Evolutionary conservation across 148 eudicot species (phyloP).

Genomic region (Nepenthes mirabilis): DNA sequence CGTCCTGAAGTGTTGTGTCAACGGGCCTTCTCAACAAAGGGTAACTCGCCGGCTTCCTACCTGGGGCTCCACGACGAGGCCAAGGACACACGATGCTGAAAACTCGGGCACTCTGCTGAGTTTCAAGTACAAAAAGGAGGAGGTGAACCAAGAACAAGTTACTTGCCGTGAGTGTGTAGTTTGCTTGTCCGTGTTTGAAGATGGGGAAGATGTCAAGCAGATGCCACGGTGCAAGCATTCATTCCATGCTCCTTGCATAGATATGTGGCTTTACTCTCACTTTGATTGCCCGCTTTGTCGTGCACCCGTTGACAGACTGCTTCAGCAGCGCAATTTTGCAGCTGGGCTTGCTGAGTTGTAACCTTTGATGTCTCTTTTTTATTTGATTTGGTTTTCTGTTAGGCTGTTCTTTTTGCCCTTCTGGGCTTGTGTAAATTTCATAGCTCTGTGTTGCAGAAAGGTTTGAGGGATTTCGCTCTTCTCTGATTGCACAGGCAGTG

Average conservation of each 20-base stretch:
- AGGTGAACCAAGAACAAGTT: not conserved
- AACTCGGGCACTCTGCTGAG: not conserved
- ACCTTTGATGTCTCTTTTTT: not conserved
- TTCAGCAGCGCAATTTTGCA: not conserved
- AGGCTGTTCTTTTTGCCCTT: too few relatives aligned
- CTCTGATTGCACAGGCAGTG: too few relatives aligned
- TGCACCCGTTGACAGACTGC: conserved; percentile 21
- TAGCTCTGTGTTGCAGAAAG: too few relatives aligned
- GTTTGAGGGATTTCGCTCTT: too few relatives aligned
- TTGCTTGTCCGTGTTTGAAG: conserved; percentile 51
- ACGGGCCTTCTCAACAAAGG: not conserved
- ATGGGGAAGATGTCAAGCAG: conserved; percentile 48
- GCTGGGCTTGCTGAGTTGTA: too few relatives aligned
- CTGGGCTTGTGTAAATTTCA: too few relatives aligned
- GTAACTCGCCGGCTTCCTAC: not conserved
- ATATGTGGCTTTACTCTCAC: conserved; percentile 66
- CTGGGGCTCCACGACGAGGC: not conserved
- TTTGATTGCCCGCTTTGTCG: conserved; percentile 69
- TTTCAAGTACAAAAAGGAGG: conserved; percentile 32
- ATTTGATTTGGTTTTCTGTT: too few relatives aligned
- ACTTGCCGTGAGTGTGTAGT: conserved; percentile 36
- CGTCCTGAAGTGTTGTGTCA: not conserved
- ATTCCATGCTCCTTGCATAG: conserved; percentile 62
- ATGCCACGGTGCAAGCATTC: conserved; percentile 48
- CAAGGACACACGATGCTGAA: not conserved